phyloP scores from a whole-genome alignment of 2,329 filamentous ascomycete species.

The Aspergillus terreus region DNA sequence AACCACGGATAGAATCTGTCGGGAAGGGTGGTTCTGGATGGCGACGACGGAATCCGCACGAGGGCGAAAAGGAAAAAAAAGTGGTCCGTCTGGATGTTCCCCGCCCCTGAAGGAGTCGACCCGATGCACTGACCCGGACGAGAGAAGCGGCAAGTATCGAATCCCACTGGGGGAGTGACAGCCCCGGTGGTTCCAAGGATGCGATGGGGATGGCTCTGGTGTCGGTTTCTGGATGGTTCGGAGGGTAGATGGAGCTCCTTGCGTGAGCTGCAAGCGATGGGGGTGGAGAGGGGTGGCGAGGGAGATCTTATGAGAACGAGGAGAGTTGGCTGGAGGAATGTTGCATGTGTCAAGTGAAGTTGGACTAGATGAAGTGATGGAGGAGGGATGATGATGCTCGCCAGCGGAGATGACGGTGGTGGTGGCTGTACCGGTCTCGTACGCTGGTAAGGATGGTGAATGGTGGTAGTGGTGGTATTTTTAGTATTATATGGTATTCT shows the following conservation, averaged over 20 bases:
- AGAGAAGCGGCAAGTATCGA: not conserved
- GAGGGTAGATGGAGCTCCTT: not conserved
- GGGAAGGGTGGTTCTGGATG: too few relatives aligned
- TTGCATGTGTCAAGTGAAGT: too few relatives aligned
- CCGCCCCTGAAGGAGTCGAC: constrained; percentile 13
- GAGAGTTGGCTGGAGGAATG: too few relatives aligned
- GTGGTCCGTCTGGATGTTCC: constrained; percentile 10
- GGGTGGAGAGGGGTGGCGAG: not conserved
- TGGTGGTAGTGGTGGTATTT: too few relatives aligned
- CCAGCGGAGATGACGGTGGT: too few relatives aligned
- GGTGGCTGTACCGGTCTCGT: too few relatives aligned
- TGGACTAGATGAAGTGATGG: too few relatives aligned
- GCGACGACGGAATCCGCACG: constrained; percentile 6
- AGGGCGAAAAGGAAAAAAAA: constrained; percentile 2
- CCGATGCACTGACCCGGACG: too few relatives aligned
- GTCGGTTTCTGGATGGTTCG: not conserved
- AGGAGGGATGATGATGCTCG: too few relatives aligned
- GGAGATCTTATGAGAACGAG: not conserved
- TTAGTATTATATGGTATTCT: too few relatives aligned
- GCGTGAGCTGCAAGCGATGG: not conserved
- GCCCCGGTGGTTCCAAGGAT: constrained; percentile 4
- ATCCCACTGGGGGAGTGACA: not conserved
- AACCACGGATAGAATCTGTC: constrained; percentile 15
- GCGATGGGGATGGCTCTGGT: not conserved
- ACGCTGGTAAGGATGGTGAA: too few relatives aligned